phyloP scores from a whole-genome alignment of 495 filamentous ascomycete species.

The Tuber umbilicatum region DNA sequence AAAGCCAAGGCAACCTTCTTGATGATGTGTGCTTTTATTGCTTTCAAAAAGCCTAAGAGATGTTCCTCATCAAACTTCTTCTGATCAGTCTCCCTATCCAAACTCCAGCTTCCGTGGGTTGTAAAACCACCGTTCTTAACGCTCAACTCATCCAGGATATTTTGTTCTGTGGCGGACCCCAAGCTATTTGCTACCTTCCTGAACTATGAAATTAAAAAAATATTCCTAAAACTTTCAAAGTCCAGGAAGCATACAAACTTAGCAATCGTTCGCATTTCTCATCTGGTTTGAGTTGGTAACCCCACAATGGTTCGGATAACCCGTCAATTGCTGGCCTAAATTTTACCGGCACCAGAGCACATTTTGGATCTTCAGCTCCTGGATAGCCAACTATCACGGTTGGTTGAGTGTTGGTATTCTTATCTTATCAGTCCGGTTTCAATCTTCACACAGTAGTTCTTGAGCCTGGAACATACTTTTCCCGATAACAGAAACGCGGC shows the following conservation, averaged over 20 bases:
- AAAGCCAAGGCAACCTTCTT: background rate
- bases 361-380: constrained; percentile 3
- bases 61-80: background rate
- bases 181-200: background rate
- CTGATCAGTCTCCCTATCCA: background rate
- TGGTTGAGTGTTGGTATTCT: background rate
- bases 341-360: background rate
- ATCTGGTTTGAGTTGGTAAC: constrained; percentile 1
- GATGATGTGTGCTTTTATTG: background rate
- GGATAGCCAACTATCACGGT: background rate
- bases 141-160: background rate
- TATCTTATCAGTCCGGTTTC: background rate
- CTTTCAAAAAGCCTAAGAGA: background rate
- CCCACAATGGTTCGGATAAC: background rate
- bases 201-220: background rate
- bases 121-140: background rate
- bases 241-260: background rate
- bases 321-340: background rate
- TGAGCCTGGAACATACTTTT: background rate
- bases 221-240: background rate
- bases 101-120: constrained; percentile 1
- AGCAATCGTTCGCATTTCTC: background rate
- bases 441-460: background rate
- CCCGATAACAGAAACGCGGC: background rate
- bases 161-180: background rate